Base-by-base conservation (phyloP, 768 basidiomycete species). In the Leccinum ochraceum region DNA sequence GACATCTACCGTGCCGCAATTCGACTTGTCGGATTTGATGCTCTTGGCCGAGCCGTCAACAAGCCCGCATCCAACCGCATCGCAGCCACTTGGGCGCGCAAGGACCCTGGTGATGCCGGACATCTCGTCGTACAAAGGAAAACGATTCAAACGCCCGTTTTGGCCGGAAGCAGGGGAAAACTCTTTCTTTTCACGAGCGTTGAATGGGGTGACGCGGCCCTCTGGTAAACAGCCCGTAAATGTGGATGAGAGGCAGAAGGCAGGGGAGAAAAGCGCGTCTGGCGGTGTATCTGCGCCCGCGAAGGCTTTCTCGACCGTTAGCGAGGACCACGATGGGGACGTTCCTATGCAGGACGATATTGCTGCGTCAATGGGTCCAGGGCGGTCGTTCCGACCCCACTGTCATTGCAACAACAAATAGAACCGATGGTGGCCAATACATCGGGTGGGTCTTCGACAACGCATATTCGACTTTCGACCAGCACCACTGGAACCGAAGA, bases 151-250 rank as follows among this genome's bases (percentile, higher is more conserved):
- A 50, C 65, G 71, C 7, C 48, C 61, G 6, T 30, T 46, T 26
- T 9, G 42, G n/a, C 53, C 39, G 0, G 63, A 62, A 22, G 46
- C 44, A 26, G 39, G 65, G 6, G 65, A 66, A 17, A 67, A 65
- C n/a, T 4, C 67, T 4, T 72, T 71, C 59, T 71, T 70, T 49
- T 71, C 71, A 24, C 62, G 71, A 24, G 71, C 59, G 6, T 37
- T 72, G 60, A 50, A 4, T 22, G 39, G 64, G 10, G 28, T 13
- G 8, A 6, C 16, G 3, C 56, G 54, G 7, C 14, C 10, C 42
- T 44, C 60, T 49, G 26, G 11, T 13, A 65, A 60, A 2, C 54
- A 28, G 5, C 32, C 36, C 4, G 36, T 11, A 17, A 58, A 22
- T 6, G 17, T 14, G 3, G 66, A 5, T 17, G 49, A 59, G 20